phyloP scores from a whole-genome alignment of 208 protist species.

The Endotrypanum monterogeii region DNA sequence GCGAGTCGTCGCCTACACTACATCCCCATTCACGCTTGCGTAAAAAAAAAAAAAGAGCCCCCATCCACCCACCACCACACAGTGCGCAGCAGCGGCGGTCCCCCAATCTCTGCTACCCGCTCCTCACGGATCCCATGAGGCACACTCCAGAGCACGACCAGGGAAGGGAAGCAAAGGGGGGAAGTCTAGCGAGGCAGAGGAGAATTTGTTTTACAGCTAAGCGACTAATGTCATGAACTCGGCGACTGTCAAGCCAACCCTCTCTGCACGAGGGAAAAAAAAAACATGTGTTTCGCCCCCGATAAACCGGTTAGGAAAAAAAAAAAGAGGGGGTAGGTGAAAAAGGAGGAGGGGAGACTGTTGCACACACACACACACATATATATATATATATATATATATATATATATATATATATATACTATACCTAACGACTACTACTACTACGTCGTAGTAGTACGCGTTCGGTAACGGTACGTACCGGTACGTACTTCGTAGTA shows the following conservation, averaged over 20 bases:
- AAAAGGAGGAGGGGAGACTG: too few species aligned
- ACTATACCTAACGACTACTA: too few species aligned
- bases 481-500: too few species aligned
- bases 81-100: background rate
- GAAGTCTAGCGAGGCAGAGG: background rate
- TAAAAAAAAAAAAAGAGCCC: too few species aligned
- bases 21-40: too few species aligned
- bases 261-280: background rate
- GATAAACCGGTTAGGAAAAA: slow-evolving; percentile 2
- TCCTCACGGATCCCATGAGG: background rate
- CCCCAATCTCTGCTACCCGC: background rate
- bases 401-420: too few species aligned
- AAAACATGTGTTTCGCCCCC: too few species aligned
- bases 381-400: too few species aligned
- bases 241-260: background rate
- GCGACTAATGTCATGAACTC: background rate
- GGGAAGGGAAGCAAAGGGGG: background rate
- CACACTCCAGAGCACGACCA: background rate
- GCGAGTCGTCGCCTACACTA: too few species aligned
- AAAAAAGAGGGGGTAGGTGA: background rate
- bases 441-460: too few species aligned
- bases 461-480: too few species aligned
- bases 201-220: background rate
- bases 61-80: background rate
- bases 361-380: too few species aligned